Conservation (phyloP, 345 rosid species). For the Eucalyptus curtisii region DNA sequence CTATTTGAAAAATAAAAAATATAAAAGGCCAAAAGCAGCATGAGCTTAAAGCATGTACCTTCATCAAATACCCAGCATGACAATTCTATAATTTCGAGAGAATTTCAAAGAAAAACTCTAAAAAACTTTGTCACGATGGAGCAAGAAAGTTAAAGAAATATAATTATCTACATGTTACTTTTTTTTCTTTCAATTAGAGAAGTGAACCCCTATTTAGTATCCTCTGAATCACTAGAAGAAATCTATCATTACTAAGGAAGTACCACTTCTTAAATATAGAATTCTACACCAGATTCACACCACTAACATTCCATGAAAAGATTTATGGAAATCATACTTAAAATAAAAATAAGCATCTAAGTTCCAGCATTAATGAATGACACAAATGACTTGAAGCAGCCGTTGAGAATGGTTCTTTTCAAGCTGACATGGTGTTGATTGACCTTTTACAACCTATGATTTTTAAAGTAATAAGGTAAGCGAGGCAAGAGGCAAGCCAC, state of each 20-base stretch:
- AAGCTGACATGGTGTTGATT: constrained; percentile 35
- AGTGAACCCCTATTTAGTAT: neutral
- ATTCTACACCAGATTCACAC: neutral
- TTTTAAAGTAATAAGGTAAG: neutral
- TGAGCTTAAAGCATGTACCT: neutral
- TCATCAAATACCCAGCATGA: neutral
- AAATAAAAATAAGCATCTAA: neutral
- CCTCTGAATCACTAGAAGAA: neutral
- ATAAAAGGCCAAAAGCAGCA: neutral
- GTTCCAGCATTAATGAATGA: neutral
- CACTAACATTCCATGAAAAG: neutral
- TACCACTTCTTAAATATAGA: too few species aligned
- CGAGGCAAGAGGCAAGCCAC: accelerated
- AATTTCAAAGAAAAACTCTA: neutral
- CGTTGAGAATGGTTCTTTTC: constrained; percentile 51
- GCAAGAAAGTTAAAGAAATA: neutral
- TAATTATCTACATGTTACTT: too few species aligned
- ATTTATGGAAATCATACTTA: too few species aligned
- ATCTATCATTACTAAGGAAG: neutral
- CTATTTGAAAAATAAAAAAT: too few species aligned
- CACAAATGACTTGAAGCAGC: constrained; percentile 78
- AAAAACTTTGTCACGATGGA: neutral
- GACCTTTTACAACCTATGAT: constrained; percentile 46
- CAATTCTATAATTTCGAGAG: neutral
- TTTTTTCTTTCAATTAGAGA: neutral